Evolutionary conservation across 257 asterid species (phyloP).

Genomic region (Orobanche coerulescens): DNA sequence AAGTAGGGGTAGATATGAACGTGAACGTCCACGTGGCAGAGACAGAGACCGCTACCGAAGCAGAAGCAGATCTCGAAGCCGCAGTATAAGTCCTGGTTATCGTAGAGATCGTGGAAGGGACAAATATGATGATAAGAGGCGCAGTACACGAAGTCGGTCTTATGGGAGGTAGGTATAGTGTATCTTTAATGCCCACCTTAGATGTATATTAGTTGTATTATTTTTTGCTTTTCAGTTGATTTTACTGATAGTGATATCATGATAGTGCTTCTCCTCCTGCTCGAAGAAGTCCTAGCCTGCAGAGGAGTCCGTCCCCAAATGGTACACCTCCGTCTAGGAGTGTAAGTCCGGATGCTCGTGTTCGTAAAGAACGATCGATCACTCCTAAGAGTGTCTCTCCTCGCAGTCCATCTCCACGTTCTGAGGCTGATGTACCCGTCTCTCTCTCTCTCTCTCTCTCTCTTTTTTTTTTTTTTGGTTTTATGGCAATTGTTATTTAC

Average conservation of each 20-base stretch:
- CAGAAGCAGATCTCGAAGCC: conserved; percentile 47
- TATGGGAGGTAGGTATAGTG: conserved; percentile 50
- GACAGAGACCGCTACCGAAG: conserved; percentile 52
- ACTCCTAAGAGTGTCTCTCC: conserved; percentile 83
- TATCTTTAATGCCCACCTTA: neutral
- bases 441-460: conserved; percentile 16
- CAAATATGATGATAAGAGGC: conserved; percentile 64
- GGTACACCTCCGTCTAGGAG: conserved; percentile 45
- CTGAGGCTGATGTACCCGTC: conserved; percentile 86
- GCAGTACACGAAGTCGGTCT: conserved; percentile 69
- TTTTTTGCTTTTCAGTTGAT: neutral
- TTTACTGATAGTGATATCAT: conserved; percentile 16
- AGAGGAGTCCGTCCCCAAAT: conserved; percentile 59
- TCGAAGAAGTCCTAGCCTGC: conserved; percentile 64
- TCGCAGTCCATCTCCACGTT: conserved; percentile 62
- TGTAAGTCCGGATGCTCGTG: conserved; percentile 53
- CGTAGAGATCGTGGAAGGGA: conserved; percentile 70
- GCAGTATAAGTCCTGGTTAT: conserved; percentile 57
- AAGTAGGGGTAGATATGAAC: conserved; percentile 68
- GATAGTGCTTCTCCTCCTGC: conserved; percentile 71
- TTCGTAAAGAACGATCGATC: conserved; percentile 41
- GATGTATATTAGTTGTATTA: neutral
- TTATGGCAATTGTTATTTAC: neutral
- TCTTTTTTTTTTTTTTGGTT: neutral
- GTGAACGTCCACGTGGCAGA: conserved; percentile 58